Conservation (phyloP, 2,329 filamentous ascomycete genomes). For the Zymoseptoria brevis region DNA sequence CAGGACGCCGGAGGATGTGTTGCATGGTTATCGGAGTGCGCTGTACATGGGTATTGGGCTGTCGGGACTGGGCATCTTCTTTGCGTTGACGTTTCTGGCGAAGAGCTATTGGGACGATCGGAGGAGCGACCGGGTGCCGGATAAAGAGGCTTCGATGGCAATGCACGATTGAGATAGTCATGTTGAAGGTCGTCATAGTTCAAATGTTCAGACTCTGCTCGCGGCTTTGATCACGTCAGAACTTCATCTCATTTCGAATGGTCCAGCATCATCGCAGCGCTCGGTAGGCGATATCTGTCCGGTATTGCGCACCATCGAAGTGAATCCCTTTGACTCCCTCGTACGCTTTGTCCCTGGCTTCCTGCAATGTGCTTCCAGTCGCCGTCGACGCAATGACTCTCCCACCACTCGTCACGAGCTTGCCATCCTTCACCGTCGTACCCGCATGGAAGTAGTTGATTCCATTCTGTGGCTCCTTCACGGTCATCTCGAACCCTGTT, state of each 20-base stretch:
- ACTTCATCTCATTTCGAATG: neutral
- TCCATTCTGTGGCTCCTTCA: slow-evolving; percentile 39
- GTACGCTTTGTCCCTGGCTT: slow-evolving; percentile 84
- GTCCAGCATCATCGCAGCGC: slow-evolving; percentile 29
- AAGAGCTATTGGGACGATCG: slow-evolving; percentile 19
- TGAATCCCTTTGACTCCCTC: slow-evolving; percentile 68
- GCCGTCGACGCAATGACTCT: slow-evolving; percentile 91
- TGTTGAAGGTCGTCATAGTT: neutral
- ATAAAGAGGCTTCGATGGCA: neutral
- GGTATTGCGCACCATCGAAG: slow-evolving; percentile 84
- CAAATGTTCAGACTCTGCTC: neutral
- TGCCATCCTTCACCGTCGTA: slow-evolving; percentile 56
- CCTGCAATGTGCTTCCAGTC: slow-evolving; percentile 63
- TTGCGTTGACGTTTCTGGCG: slow-evolving; percentile 23
- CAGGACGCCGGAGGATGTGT: slow-evolving; percentile 24
- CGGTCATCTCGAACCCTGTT: slow-evolving; percentile 61
- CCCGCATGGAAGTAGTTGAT: slow-evolving; percentile 89
- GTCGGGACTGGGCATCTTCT: slow-evolving; percentile 21
- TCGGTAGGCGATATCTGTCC: slow-evolving; percentile 75
- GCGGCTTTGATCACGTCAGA: neutral
- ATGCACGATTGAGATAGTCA: neutral
- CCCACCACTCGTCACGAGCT: slow-evolving; percentile 72
- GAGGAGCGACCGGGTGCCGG: slow-evolving; percentile 46
- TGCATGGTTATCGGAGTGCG: slow-evolving; percentile 35
- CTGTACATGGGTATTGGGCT: slow-evolving; percentile 35